Evolutionary conservation across 352 stramenopile genomes (phyloP).

Genomic region (Phytopythium sindhum): DNA sequence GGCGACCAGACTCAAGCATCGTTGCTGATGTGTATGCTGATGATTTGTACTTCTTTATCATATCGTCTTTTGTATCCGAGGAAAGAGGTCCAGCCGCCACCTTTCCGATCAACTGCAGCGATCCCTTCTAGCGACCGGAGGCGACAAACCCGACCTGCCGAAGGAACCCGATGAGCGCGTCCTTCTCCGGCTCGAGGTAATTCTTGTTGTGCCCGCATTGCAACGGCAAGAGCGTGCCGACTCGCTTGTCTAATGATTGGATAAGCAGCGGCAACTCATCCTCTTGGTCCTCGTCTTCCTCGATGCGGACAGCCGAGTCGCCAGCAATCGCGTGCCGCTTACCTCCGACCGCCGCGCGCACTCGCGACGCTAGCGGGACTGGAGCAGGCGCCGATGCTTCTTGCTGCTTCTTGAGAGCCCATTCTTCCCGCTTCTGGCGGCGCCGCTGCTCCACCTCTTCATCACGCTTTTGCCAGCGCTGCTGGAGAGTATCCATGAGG

Average conservation of each 20-base stretch:
- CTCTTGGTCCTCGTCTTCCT: slow-evolving; percentile 3
- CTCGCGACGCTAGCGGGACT: background rate
- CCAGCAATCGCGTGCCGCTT: slow-evolving; percentile 9
- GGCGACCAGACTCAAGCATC: too few relatives aligned
- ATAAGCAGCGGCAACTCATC: slow-evolving; percentile 26
- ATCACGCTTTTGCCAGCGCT: slow-evolving; percentile 48
- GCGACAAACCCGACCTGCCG: slow-evolving; percentile 35
- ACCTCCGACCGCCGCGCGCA: slow-evolving; percentile 5
- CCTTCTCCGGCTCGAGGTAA: slow-evolving; percentile 72
- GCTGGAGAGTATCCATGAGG: slow-evolving; percentile 59
- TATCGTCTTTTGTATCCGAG: too few relatives aligned
- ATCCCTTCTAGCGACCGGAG: slow-evolving; percentile 2
- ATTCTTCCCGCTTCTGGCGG: background rate
- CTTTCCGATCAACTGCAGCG: background rate
- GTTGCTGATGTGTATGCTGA: background rate
- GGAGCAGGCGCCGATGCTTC: background rate
- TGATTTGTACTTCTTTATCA: background rate
- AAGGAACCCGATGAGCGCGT: slow-evolving; percentile 58
- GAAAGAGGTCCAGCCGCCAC: too few relatives aligned
- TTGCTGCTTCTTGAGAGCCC: slow-evolving; percentile 5
- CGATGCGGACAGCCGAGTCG: background rate
- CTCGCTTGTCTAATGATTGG: slow-evolving; percentile 23
- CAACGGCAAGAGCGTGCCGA: slow-evolving; percentile 62
- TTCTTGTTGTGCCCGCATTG: slow-evolving; percentile 88
- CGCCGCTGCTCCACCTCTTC: slow-evolving; percentile 14